These are phyloP conservation scores for Xylaria longipes DNA, from an alignment of 495 filamentous ascomycete genomes.

Conservation along the genomic window DNA sequence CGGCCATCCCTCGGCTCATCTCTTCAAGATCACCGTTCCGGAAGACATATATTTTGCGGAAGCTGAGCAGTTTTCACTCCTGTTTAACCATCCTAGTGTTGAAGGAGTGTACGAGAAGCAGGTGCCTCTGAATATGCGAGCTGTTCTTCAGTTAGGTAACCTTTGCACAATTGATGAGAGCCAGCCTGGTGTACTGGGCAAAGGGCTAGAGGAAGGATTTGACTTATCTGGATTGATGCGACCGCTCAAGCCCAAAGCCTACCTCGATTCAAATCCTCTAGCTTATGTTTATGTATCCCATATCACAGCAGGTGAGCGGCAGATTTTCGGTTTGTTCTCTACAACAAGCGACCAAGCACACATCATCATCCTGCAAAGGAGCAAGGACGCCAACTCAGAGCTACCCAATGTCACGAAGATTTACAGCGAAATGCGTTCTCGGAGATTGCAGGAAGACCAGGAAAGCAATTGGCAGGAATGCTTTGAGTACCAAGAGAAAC, in stretches of 20 bases:
- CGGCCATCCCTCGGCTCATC: slow-evolving; percentile 88
- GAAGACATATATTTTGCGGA: slow-evolving; percentile 88
- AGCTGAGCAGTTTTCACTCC: slow-evolving; percentile 74
- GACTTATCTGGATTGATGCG: slow-evolving; percentile 78
- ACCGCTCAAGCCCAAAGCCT: slow-evolving; percentile 69
- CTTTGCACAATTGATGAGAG: slow-evolving; percentile 94
- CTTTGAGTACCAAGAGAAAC: slow-evolving; percentile 85
- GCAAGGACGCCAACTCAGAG: slow-evolving; percentile 73
- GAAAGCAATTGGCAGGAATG: slow-evolving; percentile 76
- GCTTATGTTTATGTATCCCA: slow-evolving; percentile 92
- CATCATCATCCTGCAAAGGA: slow-evolving; percentile 81
- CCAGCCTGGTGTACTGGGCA: slow-evolving; percentile 89
- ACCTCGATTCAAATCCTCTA: slow-evolving; percentile 71
- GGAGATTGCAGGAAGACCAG: slow-evolving; percentile 68
- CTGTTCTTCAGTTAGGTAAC: slow-evolving; percentile 86
- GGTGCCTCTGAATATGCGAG: slow-evolving; percentile 81
- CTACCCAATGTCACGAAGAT: slow-evolving; percentile 90
- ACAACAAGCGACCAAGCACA: slow-evolving; percentile 80
- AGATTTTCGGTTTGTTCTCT: slow-evolving; percentile 94
- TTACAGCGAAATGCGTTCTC: slow-evolving; percentile 76
- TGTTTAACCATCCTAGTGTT: slow-evolving; percentile 92
- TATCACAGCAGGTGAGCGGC: slow-evolving; percentile 84
- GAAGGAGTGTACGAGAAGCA: slow-evolving; percentile 97
- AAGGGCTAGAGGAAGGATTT: slow-evolving; percentile 92
- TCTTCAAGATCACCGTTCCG: slow-evolving; percentile 90